phyloP scores from a whole-genome alignment of 2,329 filamentous ascomycete species.

The Fusarium nelsonii region DNA sequence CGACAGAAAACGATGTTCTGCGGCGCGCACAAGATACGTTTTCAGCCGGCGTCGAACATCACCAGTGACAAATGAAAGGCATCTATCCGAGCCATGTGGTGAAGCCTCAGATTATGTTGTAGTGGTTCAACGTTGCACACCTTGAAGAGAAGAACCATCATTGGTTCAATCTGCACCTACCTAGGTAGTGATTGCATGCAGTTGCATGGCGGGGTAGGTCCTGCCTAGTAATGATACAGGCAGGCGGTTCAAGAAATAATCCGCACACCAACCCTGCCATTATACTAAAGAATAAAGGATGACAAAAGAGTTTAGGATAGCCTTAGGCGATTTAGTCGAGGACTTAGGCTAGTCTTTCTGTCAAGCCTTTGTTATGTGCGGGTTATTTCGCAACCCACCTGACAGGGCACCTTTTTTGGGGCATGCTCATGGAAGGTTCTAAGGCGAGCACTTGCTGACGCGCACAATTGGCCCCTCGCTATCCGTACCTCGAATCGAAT shows the following conservation, averaged over 20 bases:
- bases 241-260: no score
- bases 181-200: slow-evolving; percentile 2
- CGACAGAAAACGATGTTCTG: background rate
- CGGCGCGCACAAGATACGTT: background rate
- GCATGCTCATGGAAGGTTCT: slow-evolving; percentile 19
- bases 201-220: slow-evolving; percentile 35
- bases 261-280: no score
- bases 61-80: slow-evolving; percentile 38
- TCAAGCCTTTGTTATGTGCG: no score
- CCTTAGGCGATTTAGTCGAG: no score
- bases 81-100: slow-evolving; percentile 39
- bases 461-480: slow-evolving; percentile 45
- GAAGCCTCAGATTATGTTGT: slow-evolving; percentile 14
- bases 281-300: no score
- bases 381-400: no score
- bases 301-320: no score
- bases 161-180: slow-evolving; percentile 42
- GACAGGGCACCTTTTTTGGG: slow-evolving; percentile 34
- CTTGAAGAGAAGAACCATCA: slow-evolving; percentile 38
- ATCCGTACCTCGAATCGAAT: slow-evolving; percentile 18
- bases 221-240: slow-evolving; percentile 21
- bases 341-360: no score
- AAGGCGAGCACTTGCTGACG: slow-evolving; percentile 42
- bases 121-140: slow-evolving; percentile 48
- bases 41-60: background rate